These are phyloP conservation scores for Ophiocordyceps camponoti-saundersi DNA, from an alignment of 2,329 filamentous ascomycete species.

Conservation along the genomic window DNA sequence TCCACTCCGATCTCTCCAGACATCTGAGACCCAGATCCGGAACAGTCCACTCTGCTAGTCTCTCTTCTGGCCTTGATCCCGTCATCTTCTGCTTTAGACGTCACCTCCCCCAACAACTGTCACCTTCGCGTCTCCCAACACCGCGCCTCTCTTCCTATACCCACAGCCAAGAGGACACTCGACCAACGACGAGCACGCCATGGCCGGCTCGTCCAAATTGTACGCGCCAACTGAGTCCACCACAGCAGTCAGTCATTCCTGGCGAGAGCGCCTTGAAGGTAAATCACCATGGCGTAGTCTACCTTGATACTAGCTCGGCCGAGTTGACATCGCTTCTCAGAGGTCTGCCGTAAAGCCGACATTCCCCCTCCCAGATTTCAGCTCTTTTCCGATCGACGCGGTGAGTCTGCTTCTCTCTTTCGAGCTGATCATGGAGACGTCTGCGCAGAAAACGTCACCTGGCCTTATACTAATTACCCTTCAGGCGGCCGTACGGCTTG, in stretches of 20 bases:
- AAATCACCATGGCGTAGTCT: slow-evolving; percentile 2
- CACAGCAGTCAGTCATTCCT: slow-evolving; percentile 13
- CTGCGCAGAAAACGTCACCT: too few relatives aligned
- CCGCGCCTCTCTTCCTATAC: background rate
- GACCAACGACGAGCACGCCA: background rate
- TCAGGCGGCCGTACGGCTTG: slow-evolving; percentile 78
- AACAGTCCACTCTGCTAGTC: slow-evolving; percentile 1
- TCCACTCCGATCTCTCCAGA: slow-evolving; percentile 1
- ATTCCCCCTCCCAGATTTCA: slow-evolving; percentile 43
- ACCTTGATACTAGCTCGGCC: background rate
- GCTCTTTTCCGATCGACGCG: slow-evolving; percentile 59
- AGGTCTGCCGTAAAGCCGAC: slow-evolving; percentile 37
- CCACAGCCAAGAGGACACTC: background rate
- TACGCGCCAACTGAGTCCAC: slow-evolving; percentile 8
- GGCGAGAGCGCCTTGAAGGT: slow-evolving; percentile 43
- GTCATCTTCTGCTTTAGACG: background rate
- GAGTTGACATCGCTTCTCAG: slow-evolving; percentile 17
- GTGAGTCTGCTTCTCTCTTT: slow-evolving; percentile 22
- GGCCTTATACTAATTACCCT: background rate
- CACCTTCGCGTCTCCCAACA: background rate
- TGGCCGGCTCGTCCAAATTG: slow-evolving; percentile 9
- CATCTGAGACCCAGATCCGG: slow-evolving; percentile 1
- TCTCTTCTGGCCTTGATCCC: slow-evolving; percentile 1
- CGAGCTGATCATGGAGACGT: too few relatives aligned
- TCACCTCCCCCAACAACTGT: background rate